A percentile compares a stretch with the other conserved stretches of the same genome.
Evolutionary conservation across 768 basidiomycete species (phyloP).

Genomic region (Rhodotorula taiwanensis): DNA sequence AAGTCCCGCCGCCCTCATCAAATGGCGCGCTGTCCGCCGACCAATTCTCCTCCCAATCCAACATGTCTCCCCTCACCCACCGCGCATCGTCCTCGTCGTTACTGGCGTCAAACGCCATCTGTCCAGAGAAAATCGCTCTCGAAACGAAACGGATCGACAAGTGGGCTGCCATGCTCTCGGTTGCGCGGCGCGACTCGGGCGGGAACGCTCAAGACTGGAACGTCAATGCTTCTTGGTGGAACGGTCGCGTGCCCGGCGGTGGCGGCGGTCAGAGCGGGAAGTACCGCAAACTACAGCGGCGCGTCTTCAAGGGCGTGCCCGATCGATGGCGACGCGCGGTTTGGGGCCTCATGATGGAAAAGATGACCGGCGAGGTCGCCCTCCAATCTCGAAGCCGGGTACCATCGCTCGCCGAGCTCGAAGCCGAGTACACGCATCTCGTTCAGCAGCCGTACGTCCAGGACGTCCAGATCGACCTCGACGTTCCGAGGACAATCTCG

Average conservation of each 20-base stretch:
- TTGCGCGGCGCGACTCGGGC: conserved; percentile 62
- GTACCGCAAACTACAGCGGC: conserved; percentile 49
- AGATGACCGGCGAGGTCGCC: conserved; percentile 16
- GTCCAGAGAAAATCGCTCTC: conserved; percentile 50
- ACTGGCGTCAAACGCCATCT: conserved; percentile 44
- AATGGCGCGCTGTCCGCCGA: conserved; percentile 49
- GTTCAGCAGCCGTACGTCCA: conserved; percentile 76
- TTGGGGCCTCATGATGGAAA: conserved; percentile 54
- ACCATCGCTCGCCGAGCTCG: conserved; percentile 17
- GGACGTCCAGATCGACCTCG: conserved; percentile 95
- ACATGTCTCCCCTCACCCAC: conserved; percentile 40
- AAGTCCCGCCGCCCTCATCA: conserved; percentile 43
- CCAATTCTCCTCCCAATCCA: too few species aligned
- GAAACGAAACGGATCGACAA: conserved; percentile 75
- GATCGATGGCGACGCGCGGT: conserved; percentile 90
- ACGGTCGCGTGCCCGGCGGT: neutral
- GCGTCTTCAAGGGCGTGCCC: conserved; percentile 91
- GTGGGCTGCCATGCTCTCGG: conserved; percentile 78
- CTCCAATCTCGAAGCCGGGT: neutral
- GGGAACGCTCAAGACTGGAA: conserved; percentile 71
- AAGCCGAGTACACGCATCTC: conserved; percentile 39
- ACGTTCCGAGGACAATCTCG: conserved; percentile 90
- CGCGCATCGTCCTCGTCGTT: conserved; percentile 29
- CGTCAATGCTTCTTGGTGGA: conserved; percentile 43
- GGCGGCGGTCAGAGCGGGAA: conserved; percentile 25